Base-by-base conservation (phyloP, 352 stramenopile genomes). In the Globisporangium lucens region DNA sequence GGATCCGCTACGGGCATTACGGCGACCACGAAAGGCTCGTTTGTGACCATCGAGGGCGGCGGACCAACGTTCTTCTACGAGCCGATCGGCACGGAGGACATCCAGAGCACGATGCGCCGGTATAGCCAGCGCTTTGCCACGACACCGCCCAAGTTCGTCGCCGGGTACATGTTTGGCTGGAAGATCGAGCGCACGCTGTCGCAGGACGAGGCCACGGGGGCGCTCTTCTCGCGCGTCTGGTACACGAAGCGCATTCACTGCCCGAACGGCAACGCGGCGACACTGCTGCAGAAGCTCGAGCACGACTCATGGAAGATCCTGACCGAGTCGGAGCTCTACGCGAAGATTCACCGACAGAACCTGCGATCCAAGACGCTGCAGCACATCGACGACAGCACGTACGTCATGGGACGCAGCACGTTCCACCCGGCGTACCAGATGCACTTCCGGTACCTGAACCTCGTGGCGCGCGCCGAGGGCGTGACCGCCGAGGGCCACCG, bases 51-150 rank as follows among this genome's bases (percentile, higher is more conserved):
- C 29, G 49, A 66, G 13, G 61, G 49, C 20, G 75, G 71, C 6
- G 73, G 75, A 35, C 68, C 73, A 30, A 72, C 73, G 2, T 82
- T 82, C 58, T 75, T 77, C 63, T 82, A 71, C 47, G 62, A 82
- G 22, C 75, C 73, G 10, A 68, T 82, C 36, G 58, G 68, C 15
- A 73, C 72, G 46, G 49, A 74, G 46, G 70, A 80, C 22, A 60
- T 75, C 41, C 65, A 76, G 47, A 49, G 63, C 20, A 68, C 76
- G 56, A 65, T 67, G 56, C 49, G 71, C 56, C 59, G 66, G 56
- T 82, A 82, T 56, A 13, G 57, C 36, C 36, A 53, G 36, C 57
- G 38, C 6, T 63, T 63, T 12, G 75, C 77, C 56, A 60, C 63
- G 12, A 68, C 69, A 35, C 77, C 77, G 20, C 38, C 68, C 0